Evolutionary conservation across 371 early-diverging fungal genomes (phyloP).

Genomic region (Haplosporangium sp.): DNA sequence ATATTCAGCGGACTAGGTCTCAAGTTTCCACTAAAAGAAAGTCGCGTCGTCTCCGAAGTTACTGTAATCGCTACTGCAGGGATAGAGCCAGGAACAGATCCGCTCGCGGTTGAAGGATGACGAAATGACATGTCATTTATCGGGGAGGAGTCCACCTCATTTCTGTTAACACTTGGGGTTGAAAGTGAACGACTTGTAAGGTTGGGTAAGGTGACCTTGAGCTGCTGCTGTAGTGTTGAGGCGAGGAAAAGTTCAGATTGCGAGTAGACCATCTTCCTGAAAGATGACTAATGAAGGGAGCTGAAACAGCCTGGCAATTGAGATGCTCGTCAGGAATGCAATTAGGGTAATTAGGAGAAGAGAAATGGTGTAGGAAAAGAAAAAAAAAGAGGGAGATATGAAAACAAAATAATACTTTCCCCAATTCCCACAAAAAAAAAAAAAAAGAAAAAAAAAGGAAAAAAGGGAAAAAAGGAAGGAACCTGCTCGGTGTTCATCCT

Average conservation of each 20-base stretch:
- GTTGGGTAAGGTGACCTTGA: background rate
- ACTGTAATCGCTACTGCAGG: background rate
- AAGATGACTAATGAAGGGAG: background rate
- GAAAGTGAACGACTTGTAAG: background rate
- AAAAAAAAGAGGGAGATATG: background rate
- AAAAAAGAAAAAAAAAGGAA: background rate
- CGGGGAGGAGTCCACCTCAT: background rate
- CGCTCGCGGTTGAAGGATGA: background rate
- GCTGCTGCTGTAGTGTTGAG: background rate
- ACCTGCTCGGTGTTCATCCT: background rate
- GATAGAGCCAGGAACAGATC: background rate
- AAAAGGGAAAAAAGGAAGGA: background rate
- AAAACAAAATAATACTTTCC: background rate
- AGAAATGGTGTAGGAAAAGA: background rate
- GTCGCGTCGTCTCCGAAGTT: background rate
- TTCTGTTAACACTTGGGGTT: background rate
- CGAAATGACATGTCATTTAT: background rate
- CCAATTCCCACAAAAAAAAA: background rate
- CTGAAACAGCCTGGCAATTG: background rate
- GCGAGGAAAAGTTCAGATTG: background rate
- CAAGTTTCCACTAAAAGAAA: background rate
- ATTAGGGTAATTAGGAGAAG: background rate
- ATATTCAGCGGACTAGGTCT: constrained; percentile 19
- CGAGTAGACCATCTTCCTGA: background rate
- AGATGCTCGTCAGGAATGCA: background rate